Percentiles rank a stretch among this genome's conserved stretches.
Conservation (phyloP, 2,329 filamentous ascomycete species). For the Penicillium sp. region DNA sequence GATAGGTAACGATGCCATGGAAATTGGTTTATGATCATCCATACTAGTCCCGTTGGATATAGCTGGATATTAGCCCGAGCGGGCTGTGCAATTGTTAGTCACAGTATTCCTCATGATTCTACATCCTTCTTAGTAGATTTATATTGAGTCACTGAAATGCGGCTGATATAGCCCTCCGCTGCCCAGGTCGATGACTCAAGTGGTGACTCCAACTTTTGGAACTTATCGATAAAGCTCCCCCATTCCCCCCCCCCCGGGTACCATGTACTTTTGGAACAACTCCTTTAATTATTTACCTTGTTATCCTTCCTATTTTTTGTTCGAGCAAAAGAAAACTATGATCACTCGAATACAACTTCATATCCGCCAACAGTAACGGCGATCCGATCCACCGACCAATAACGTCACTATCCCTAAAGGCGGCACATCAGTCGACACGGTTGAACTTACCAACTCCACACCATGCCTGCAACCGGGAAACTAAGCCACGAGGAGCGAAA, state of each 20-base stretch:
- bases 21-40: slow-evolving; percentile 16
- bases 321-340: slow-evolving; percentile 32
- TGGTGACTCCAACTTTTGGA: slow-evolving; percentile 16
- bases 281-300: background rate
- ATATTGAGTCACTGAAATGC: background rate
- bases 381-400: slow-evolving; percentile 27
- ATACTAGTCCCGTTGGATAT: background rate
- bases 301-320: background rate
- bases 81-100: slow-evolving; percentile 2
- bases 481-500: slow-evolving; percentile 73
- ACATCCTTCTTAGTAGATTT: background rate
- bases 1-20: slow-evolving; percentile 25
- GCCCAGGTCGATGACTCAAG: slow-evolving; percentile 25
- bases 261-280: background rate
- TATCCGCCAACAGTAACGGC: slow-evolving; percentile 35
- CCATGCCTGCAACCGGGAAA: slow-evolving; percentile 48
- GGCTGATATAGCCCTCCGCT: background rate
- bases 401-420: slow-evolving; percentile 21
- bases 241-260: background rate
- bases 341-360: slow-evolving; percentile 44
- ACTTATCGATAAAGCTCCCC: slow-evolving; percentile 34
- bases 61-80: background rate
- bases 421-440: slow-evolving; percentile 8
- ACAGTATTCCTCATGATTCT: slow-evolving; percentile 4
- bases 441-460: slow-evolving; percentile 8